Conservation (phyloP, 805 yeast species). For the Saccharomycopsis synnaedendra region DNA sequence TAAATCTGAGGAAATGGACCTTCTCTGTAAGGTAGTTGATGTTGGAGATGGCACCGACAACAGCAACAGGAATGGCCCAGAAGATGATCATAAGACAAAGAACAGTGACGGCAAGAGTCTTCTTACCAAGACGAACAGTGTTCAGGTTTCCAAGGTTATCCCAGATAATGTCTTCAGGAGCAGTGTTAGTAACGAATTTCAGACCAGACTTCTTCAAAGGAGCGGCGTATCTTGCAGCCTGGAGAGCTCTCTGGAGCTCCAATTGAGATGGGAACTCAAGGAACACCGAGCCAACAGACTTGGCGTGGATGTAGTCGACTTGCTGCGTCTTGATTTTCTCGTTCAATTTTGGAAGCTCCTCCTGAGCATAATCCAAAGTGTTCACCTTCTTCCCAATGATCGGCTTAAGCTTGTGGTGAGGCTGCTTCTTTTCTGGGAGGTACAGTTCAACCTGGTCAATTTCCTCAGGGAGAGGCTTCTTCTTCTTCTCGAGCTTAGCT, state of each 20-base stretch:
- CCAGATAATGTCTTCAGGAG: constrained; percentile 86
- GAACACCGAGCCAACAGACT: constrained; percentile 59
- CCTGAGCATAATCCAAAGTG: constrained; percentile 64
- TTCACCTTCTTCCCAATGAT: constrained; percentile 76
- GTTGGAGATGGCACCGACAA: constrained; percentile 89
- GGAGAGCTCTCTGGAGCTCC: constrained; percentile 83
- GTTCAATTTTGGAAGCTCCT: constrained; percentile 59
- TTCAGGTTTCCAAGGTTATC: constrained; percentile 51
- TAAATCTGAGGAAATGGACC: constrained; percentile 65
- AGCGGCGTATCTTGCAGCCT: constrained; percentile 53
- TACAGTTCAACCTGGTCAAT: constrained; percentile 48
- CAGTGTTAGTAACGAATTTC: constrained; percentile 46
- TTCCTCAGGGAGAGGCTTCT: constrained; percentile 42
- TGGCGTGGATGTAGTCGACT: constrained; percentile 35
- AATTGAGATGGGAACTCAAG: constrained; percentile 74
- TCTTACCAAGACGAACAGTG: constrained; percentile 45
- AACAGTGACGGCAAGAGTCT: constrained; percentile 47
- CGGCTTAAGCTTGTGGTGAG: constrained; percentile 64
- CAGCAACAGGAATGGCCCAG: constrained; percentile 98
- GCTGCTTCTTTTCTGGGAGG: constrained; percentile 65
- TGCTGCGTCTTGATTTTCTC: constrained; percentile 52
- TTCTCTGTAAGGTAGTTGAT: constrained; percentile 60
- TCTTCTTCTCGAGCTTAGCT: constrained; percentile 46
- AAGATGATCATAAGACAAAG: constrained; percentile 63
- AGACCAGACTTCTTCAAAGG: constrained; percentile 31